Evolutionary conservation across 1,284 basidiomycete species (phyloP), one percentile per base, ranked within the genome.

Genomic region (Puccinia sorghi): DNA sequence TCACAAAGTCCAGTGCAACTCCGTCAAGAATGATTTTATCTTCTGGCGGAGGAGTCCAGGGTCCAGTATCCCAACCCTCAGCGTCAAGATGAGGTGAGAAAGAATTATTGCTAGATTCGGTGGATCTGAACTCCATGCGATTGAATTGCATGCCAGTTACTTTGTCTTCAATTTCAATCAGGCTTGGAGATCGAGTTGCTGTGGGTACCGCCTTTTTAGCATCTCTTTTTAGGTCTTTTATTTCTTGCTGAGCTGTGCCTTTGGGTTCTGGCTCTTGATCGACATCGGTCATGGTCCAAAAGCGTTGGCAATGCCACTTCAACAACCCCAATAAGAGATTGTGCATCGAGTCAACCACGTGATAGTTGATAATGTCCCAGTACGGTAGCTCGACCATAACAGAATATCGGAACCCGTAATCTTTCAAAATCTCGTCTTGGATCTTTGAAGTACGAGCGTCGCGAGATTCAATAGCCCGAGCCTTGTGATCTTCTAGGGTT

Each of bases 1-100:
- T 78, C 3, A 78, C 32, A 20, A 57, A 63, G 8, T 12, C 25
- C 1, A 78, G 56, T 4, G 39, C 46, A 2, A 41, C 32, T 22
- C n/a, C 22, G 32, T 78, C 76, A n/a, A 78, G 41, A 39, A 78
- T 71, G 20, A 78, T 41, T 27, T 78, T 71, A n/a, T 43, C 67
- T 50, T 61, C 56, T 15, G 25, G 1, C 39, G 76, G 76, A 20
- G 57, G 39, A 25, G 4, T 46, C 76, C 76, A 71, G 15, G 27
- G 41, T 15, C 66, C 64, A 46, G 52, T 54, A 39, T 43, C 69
- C 67, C 75, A 78, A 11, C 56, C 75, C 32, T 56, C 63, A 41
- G 43, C 52, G 27, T 43, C 15, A 20, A 76, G 63, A n/a, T 48
- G 0, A 9, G 72, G 72, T 3, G 22, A 25, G 17, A 73, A 73